Base-by-base conservation (phyloP, 768 basidiomycete species). In the Tulasnella sp. region DNA sequence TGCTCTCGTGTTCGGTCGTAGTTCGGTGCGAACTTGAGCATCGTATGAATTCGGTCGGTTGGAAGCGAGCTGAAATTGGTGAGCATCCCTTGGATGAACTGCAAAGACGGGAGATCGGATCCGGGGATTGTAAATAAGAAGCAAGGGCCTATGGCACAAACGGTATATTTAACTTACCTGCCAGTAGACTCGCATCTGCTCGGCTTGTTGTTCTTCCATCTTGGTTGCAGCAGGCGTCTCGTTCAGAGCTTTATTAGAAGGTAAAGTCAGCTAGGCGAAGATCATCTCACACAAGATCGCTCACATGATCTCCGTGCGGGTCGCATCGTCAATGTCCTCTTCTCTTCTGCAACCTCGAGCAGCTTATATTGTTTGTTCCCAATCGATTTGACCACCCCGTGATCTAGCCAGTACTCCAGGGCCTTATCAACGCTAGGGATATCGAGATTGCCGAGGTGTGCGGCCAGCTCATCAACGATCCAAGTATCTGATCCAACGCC, bases 31-130 rank as follows among this genome's bases (percentile, higher is more conserved):
- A 89, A 83, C 68, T 80, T 84, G 61, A 96, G 76, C 86, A 93
- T 92, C 1, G 79, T 76, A 68, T 96, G 92, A 67, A 96, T 91
- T n/a, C 86, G 80, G 62, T 88, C 85, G 45, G 88, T 67, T 1
- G 85, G 78, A 15, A 93, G 76, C 2, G 80, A 70, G 9, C 86
- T 87, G 45, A 97, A 74, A 69, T 92, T 94, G 56, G 83, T 91
- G 60, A 96, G 83, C 86, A 92, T 91, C 27, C 88, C 90, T 71
- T 89, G 85, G 62, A 94, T 87, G 72, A 86, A 94, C 86, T 90
- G 58, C 44, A 19, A 49, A 11, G 38, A 32, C 19, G 58, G 26
- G 48, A 56, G 41, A 62, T 50, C 38, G n/a, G n/a, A n/a, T n/a
- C n/a, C n/a, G n/a, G n/a, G n/a, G n/a, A n/a, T n/a, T n/a, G n/a